Base-by-base conservation (phyloP, 495 filamentous ascomycete species). In the Penicillium flavigenum region DNA sequence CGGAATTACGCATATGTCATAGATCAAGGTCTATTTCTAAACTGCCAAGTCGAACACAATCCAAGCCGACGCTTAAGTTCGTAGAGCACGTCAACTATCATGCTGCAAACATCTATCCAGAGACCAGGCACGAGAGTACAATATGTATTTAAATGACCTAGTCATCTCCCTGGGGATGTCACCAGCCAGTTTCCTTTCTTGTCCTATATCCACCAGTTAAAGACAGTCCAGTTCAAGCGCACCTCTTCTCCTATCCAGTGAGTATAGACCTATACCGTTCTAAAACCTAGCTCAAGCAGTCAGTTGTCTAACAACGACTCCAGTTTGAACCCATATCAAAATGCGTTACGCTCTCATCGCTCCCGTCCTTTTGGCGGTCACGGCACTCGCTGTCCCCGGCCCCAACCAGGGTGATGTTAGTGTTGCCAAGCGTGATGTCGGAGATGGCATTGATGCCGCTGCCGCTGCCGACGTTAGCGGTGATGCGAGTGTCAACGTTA, bases 321-420 rank as follows among this genome's bases (percentile, higher is more conserved):
- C 26, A 41, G 16, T 16, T 20, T 2, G n/a, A 22, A 39, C 20
- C 12, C 3, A n/a, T 39, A 17, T 26, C 43, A 54, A 4, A 20
- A 47, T 54, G 42, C 52, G 52, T 22, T 54, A 46, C 42, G 26
- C 52, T 22, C 20, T 54, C 14, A 14, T 46, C 19, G 42, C 20
- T 26, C 42, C 42, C 11, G 9, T 43, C 20, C 10, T 47, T 12
- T 17, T 54, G 20, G 42, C 53, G 1, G 9, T 19, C 11, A 39
- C 22, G 3, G 42, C 44, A 24, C n/a, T 39, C 16, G 53, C 44
- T 1, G 52, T 11, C 7, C 43, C 53, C 5, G 22, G 41, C 44
- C 20, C 53, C 20, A 55, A 20, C 2, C 31, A 38, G 14, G 19
- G 47, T 1, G 42, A 26, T n/a, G 4, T n/a, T 9, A 16, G 14